Evolutionary conservation across 805 yeast species (phyloP).

Genomic region (Yarrowia hollandica): DNA sequence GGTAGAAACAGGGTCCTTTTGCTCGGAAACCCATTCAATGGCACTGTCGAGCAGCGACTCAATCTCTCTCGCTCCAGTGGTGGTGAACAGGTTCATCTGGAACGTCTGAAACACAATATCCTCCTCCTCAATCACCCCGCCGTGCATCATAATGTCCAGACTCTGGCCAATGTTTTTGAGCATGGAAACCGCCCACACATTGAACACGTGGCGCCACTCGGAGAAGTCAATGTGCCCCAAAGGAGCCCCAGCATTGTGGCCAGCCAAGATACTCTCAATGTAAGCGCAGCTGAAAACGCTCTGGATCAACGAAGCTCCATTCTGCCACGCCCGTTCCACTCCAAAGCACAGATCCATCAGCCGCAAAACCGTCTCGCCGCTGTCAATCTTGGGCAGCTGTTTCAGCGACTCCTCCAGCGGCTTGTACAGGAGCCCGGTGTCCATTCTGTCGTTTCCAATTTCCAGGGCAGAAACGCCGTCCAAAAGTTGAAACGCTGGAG

Average conservation of each 20-base stretch:
- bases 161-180: constrained; percentile 35
- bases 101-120: constrained; percentile 49
- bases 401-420: constrained; percentile 46
- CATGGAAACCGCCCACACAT: constrained; percentile 36
- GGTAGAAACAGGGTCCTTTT: background rate
- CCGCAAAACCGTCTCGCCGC: constrained; percentile 49
- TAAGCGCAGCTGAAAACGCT: constrained; percentile 75
- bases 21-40: constrained; percentile 47
- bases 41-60: constrained; percentile 36
- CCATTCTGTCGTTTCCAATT: constrained; percentile 63
- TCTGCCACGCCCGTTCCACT: constrained; percentile 69
- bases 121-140: constrained; percentile 40
- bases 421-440: constrained; percentile 66
- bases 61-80: constrained; percentile 33
- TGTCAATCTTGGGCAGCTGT: constrained; percentile 46
- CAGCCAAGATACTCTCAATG: constrained; percentile 58
- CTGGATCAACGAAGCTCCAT: constrained; percentile 71
- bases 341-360: constrained; percentile 56
- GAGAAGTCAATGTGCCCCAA: background rate
- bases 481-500: constrained; percentile 61
- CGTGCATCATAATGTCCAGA: constrained; percentile 32
- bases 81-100: constrained; percentile 50
- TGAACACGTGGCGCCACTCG: constrained; percentile 34
- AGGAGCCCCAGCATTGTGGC: constrained; percentile 33
- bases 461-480: constrained; percentile 88